phyloP scores from a whole-genome alignment of 1,284 basidiomycete genomes.

The Sporisorium exsertum region DNA sequence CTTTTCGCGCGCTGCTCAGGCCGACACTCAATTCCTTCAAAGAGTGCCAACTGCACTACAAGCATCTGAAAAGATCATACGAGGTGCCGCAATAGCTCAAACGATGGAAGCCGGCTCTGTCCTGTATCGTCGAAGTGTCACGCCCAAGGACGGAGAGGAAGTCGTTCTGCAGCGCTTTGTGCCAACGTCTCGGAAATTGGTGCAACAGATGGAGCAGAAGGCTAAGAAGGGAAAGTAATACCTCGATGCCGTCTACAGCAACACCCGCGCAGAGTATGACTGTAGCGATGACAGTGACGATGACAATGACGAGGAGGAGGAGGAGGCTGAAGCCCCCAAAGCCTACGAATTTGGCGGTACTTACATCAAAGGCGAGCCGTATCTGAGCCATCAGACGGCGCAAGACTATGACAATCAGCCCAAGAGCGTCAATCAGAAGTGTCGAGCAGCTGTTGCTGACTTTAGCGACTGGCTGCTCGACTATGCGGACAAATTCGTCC shows the following conservation, averaged over 20 bases:
- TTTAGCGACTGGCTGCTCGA: conserved; percentile 6
- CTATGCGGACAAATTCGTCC: neutral
- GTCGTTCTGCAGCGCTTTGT: conserved; percentile 9
- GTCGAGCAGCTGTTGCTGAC: neutral
- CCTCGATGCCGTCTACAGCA: neutral
- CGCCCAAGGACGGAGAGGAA: neutral
- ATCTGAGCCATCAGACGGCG: neutral
- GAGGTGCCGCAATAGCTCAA: too few relatives aligned
- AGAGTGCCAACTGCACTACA: too few relatives aligned
- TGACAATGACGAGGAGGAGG: too few relatives aligned
- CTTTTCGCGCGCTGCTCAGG: too few relatives aligned
- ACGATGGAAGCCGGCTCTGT: too few relatives aligned
- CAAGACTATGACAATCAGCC: neutral
- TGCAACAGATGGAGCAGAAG: neutral
- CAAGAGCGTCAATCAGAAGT: neutral
- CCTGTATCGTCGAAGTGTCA: neutral
- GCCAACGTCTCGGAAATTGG: neutral
- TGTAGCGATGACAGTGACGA: too few relatives aligned
- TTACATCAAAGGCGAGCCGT: neutral
- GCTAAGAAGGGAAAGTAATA: neutral
- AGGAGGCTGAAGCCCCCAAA: too few relatives aligned
- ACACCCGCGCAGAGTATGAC: neutral
- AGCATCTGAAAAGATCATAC: too few relatives aligned
- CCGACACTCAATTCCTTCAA: too few relatives aligned
- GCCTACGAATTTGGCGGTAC: neutral